Percentiles rank a stretch among this genome's conserved stretches.
Conservation (phyloP, 2,329 filamentous ascomycete genomes). For the Penicillium polonicum region DNA sequence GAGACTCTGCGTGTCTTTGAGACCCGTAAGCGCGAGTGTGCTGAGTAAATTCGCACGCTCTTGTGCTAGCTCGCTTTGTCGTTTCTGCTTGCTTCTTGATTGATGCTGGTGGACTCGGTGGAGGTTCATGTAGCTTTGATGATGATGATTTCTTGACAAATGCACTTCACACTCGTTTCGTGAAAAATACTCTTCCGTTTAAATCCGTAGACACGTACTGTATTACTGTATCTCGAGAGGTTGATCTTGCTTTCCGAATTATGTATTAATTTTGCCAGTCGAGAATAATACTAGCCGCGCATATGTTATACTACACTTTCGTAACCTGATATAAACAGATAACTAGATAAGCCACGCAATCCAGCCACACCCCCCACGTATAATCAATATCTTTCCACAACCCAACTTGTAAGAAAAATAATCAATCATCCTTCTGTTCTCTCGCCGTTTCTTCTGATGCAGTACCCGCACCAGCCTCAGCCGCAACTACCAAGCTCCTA, state of each 20-base stretch:
- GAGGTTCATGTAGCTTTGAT: slow-evolving; percentile 9
- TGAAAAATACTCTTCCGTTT: background rate
- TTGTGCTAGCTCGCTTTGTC: background rate
- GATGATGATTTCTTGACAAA: slow-evolving; percentile 15
- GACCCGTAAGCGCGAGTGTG: slow-evolving; percentile 72
- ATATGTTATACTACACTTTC: background rate
- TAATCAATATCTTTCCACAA: background rate
- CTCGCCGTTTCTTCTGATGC: background rate
- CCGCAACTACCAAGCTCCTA: slow-evolving; percentile 34
- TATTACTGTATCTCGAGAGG: background rate
- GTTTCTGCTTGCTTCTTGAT: background rate
- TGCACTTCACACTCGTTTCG: slow-evolving; percentile 23
- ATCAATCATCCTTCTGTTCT: background rate
- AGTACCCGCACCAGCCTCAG: slow-evolving; percentile 5
- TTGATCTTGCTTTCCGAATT: background rate
- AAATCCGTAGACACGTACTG: background rate
- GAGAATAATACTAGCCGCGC: background rate
- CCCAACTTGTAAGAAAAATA: background rate
- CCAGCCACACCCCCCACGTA: background rate
- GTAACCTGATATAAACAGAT: background rate
- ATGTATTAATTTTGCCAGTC: slow-evolving; percentile 4
- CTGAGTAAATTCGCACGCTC: slow-evolving; percentile 44
- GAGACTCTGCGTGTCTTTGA: slow-evolving; percentile 78
- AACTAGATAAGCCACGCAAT: background rate
- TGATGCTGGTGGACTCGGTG: background rate